These are phyloP conservation scores for Ustilago xerochloae DNA, from an alignment of 1,284 basidiomycete species.

Conservation along the genomic window DNA sequence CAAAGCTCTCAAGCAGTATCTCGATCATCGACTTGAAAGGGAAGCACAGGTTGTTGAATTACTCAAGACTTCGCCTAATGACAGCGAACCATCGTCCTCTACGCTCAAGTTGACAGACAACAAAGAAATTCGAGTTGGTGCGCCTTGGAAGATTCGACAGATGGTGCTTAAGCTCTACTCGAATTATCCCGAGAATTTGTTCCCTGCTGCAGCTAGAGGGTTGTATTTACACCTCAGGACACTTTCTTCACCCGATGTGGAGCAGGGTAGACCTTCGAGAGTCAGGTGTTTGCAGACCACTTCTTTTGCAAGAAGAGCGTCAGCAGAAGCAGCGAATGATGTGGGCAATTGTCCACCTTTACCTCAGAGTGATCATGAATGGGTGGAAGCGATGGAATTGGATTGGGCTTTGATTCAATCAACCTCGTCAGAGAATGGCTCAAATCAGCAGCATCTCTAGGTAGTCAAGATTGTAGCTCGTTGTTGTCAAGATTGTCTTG, in stretches of 20 bases:
- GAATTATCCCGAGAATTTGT: constrained; percentile 75
- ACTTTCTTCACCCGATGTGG: constrained; percentile 68
- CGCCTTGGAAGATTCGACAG: constrained; percentile 58
- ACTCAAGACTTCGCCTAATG: constrained; percentile 71
- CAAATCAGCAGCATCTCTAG: constrained; percentile 16
- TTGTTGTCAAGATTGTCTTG: no score
- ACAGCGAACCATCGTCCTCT: background rate
- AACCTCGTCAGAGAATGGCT: background rate
- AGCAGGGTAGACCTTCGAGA: constrained; percentile 12
- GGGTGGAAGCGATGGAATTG: constrained; percentile 47
- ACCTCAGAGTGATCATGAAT: constrained; percentile 35
- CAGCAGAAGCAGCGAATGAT: constrained; percentile 20
- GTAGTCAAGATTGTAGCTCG: no score
- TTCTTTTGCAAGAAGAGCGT: constrained; percentile 25
- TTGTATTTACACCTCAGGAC: constrained; percentile 81
- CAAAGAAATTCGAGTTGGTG: constrained; percentile 15
- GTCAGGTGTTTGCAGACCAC: constrained; percentile 41
- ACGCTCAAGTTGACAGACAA: background rate
- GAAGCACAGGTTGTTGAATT: constrained; percentile 81
- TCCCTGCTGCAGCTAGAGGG: constrained; percentile 78
- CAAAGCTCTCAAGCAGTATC: constrained; percentile 77
- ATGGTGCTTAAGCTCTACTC: constrained; percentile 73
- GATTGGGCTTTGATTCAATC: constrained; percentile 33
- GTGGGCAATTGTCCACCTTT: constrained; percentile 40
- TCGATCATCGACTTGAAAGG: constrained; percentile 82